Evolutionary conservation across 2,329 filamentous ascomycete species (phyloP), one percentile per base, ranked within the genome.

Genomic region (Mariannaea elegans): DNA sequence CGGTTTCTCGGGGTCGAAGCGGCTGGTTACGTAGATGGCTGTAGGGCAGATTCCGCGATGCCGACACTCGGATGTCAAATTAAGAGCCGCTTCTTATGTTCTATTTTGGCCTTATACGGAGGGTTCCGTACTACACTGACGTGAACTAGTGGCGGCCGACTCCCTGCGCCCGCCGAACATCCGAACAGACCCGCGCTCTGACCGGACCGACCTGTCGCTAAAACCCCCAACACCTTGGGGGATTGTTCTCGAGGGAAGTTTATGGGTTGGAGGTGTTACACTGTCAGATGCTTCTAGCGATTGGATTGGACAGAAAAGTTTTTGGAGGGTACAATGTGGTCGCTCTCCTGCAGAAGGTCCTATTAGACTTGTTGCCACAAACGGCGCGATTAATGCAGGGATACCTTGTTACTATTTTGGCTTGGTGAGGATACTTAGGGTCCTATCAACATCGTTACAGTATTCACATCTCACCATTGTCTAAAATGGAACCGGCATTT

Each of bases 401-500:
- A 42, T 21, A 41, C 56, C 51, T 36, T 47, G 47, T n/a, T n/a
- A 53, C 47, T 13, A 21, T 10, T 34, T 47, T 50, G 42, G 47
- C 47, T 58, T 38, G 48, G 27, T 48, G 42, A 47, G 32, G 31
- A 58, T 48, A 51, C 34, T 47, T 34, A 58, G 42, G 50, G 27
- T 50, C 45, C 29, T 45, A 5, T 7, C 13, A 14, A 16, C 19
- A 5, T 44, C 19, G 12, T 45, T 44, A 27, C 41, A 32, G 18
- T 31, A 12, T 21, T 31, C 29, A n/a, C 50, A 27, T 16, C 50
- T 16, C 34, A 16, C 44, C 38, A 32, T 27, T 42, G 24, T 24
- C 14, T 18, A 49, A 13, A 27, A 41, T 58, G 56, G 56, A 48
- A 34, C 50, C 57, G 56, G 56, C 59, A 62, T 19, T 39, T 36